Base-by-base conservation (phyloP, 805 yeast genomes). In the Metschnikowia koreensis region DNA sequence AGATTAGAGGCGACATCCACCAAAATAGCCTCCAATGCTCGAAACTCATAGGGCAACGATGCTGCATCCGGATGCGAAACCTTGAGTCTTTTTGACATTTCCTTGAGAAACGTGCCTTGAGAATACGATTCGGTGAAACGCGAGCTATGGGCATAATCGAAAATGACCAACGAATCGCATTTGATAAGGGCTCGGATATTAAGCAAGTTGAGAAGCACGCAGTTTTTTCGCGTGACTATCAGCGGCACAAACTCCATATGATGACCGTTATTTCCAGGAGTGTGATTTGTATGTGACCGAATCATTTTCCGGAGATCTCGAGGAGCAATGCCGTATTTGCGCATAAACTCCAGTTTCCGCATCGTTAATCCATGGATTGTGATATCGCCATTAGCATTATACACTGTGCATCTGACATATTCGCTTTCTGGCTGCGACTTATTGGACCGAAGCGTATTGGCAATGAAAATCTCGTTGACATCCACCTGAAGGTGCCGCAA, bases 1-100 rank as follows among this genome's bases (percentile, higher is more conserved):
- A 94, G 71, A 54, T 90, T 87, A 1, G 87, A 78, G 38, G 90
- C 79, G 2, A 89, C 96, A 47, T 88, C 85, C 31, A 89, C 83
- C 56, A 94, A 79, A 8, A 94, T 87, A 0, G 96, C 84, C 63
- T 94, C 99, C 38, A 94, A 65, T 0, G 97, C 99, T 44, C 96
- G 74, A 63, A 92, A 84, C 64, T 94, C 99, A 67, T 91, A 94
- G 0, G 97, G 93, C 16, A 90, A 71, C 9, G 49, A 41, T 8
- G 48, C 37, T 2, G 68, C 61, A 13, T 68, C 68, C 3, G 67
- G 64, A 7, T 60, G 64, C 7, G 69, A 62, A 29, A 67, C 60
- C 43, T 56, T 48, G 40, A 81, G 65, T 34, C 76, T 71, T 15
- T 63, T 65, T 3, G 72, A 63, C 58, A 81, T 57, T 42, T 74